Evolutionary conservation across 2,329 filamentous ascomycete genomes (phyloP), one percentile per base, ranked within the genome.

Genomic region (Neodidymelliopsis sp.): DNA sequence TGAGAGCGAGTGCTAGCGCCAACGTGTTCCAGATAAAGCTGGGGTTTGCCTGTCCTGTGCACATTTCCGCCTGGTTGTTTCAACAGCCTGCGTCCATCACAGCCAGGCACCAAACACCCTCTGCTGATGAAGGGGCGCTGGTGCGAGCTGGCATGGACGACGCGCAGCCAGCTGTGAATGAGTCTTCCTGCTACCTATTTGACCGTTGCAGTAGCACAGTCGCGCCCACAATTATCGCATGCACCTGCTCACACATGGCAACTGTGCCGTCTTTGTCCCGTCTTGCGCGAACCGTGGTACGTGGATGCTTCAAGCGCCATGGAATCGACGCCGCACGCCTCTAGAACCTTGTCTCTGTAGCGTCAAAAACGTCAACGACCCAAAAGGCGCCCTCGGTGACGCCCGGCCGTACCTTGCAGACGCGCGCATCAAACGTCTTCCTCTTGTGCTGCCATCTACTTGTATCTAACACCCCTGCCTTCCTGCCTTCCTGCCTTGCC

Each of bases 1-100:
- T 44, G 43, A 41, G 40, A 52, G 41, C 23, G 30, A 40, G 45
- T 44, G 36, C 40, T 44, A 45, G 47, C 59, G 60, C 62, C 58
- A 57, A 54, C 50, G 55, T 56, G 62, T 67, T 63, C 53, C 60
- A 66, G 59, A 50, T 60, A 59, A 43, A 52, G 47, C 49, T 46
- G 57, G 58, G 53, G 46, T 56, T 57, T 45, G 43, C 43, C 46
- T 37, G 45, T 54, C 46, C 53, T 49, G 49, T 51, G 23, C 43
- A 27, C 34, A 27, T 49, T 33, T 54, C 57, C 54, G 51, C 48
- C 39, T 39, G 58, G 51, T 44, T 42, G 63, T 65, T 66, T 66
- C 63, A 63, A 64, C 53, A 35, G 34, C 16, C 40, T 24, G 28
- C 29, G 40, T 52, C 42, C 29, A 46, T 33, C 11, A 13, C 29